Base-by-base conservation (phyloP, 352 stramenopile species). In the Globisporangium heterothallicum region DNA sequence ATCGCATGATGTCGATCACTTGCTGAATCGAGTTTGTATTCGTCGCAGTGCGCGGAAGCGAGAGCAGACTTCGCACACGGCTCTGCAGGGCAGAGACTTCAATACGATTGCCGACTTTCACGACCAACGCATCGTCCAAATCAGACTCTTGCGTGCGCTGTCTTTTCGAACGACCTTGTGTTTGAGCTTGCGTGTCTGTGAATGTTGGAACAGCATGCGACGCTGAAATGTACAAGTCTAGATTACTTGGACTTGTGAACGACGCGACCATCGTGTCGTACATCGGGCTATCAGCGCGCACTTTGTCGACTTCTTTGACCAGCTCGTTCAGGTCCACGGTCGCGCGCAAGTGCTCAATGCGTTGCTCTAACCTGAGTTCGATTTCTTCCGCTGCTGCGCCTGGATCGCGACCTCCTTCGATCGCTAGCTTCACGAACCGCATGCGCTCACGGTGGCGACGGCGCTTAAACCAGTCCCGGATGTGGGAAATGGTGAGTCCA, bases 401-500 rank as follows among this genome's bases (percentile, higher is more conserved):
- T 0, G 74, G 43, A 49, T 87, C 76, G 7, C 76, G 65, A 7
- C 79, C 79, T 19, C 63, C 70, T 63, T 93, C 82, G 18, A 89
- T 49, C 6, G 76, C 75, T 24, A 89, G 58, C 63, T 88, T 88
- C 6, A 91, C 66, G 30, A 85, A 88, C 19, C 79, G 79, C 57
- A 91, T 72, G 18, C 79, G 77, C 44, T 93, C 82, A n/a, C 82
- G 77, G 46, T 81, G 81, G 24, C 82, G 79, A 26, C 82, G 79
- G 2, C 79, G 79, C 63, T 93, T 89, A 61, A 93, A 93, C 82
- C 82, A 93, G 64, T 93, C 82, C 6, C 82, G 77, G 16, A 93
- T 74, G 36, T 91, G 77, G 6, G 71, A 63, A 22, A 89, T 73
- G 29, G 79, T 82, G 7, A 90, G 61, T 6, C 77, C 74, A 34